Conservation (phyloP, 306 rosid genomes). For the Cicer chorassanicum region DNA sequence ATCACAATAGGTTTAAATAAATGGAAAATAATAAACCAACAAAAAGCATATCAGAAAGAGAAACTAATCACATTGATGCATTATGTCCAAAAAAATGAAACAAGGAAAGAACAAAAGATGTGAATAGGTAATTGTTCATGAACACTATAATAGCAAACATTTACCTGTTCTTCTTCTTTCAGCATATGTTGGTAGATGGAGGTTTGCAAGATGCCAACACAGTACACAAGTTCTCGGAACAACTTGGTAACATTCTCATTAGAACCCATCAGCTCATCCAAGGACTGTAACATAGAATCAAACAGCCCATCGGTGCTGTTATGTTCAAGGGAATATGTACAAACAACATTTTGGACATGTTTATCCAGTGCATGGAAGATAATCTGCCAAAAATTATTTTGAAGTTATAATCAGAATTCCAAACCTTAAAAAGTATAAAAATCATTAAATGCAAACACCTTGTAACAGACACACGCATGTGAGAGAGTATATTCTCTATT, state of each 20-base stretch:
- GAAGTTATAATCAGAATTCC: constrained; percentile 21
- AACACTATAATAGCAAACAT: constrained; percentile 12
- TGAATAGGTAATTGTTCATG: constrained; percentile 30
- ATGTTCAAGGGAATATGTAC: constrained; percentile 83
- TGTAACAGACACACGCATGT: background rate
- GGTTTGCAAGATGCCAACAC: constrained; percentile 68
- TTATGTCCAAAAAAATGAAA: constrained; percentile 15
- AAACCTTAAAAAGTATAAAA: constrained; percentile 14
- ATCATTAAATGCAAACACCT: constrained; percentile 17
- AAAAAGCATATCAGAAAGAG: constrained; percentile 33
- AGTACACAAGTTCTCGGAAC: constrained; percentile 73
- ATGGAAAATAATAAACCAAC: constrained; percentile 6
- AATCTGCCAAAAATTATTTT: constrained; percentile 57
- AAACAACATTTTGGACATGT: constrained; percentile 66
- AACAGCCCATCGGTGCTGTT: constrained; percentile 62
- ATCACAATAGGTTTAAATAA: constrained; percentile 13
- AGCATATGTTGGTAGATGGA: constrained; percentile 74
- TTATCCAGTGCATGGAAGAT: constrained; percentile 75
- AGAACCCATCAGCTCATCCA: constrained; percentile 59
- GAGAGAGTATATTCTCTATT: background rate
- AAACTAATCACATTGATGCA: constrained; percentile 29
- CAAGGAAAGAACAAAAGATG: constrained; percentile 31
- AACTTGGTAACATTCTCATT: constrained; percentile 52
- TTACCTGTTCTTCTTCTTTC: constrained; percentile 95
- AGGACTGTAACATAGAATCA: constrained; percentile 57